Evolutionary conservation across 805 yeast species (phyloP).

Genomic region (Wickerhamomyces bisporus): DNA sequence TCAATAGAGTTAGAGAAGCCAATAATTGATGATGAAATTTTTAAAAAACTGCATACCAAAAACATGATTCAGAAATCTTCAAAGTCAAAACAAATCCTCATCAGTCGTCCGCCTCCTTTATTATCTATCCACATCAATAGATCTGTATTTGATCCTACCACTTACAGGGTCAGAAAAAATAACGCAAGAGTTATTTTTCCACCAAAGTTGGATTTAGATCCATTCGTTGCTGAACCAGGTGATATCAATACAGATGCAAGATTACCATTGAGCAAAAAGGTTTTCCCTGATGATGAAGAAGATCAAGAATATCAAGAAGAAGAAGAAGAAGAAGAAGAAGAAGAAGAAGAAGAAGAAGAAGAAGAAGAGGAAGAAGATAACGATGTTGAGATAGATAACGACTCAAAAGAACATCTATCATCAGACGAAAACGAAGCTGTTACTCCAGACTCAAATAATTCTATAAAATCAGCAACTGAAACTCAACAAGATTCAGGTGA

Average conservation of each 20-base stretch:
- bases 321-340: constrained; percentile 3
- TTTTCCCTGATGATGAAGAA: constrained; percentile 10
- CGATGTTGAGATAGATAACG: no score
- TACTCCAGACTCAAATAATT: neutral
- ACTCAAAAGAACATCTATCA: no score
- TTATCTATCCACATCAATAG: constrained; percentile 86
- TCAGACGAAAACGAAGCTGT: neutral
- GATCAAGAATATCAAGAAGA: constrained; percentile 7
- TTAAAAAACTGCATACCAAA: constrained; percentile 66
- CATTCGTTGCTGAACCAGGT: constrained; percentile 62
- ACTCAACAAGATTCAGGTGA: neutral
- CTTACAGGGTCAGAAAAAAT: constrained; percentile 80
- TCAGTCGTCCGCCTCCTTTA: constrained; percentile 78
- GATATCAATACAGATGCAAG: constrained; percentile 80
- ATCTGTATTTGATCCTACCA: constrained; percentile 84
- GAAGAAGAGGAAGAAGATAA: constrained; percentile 1
- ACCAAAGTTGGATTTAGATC: constrained; percentile 55
- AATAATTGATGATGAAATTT: constrained; percentile 74
- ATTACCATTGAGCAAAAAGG: constrained; percentile 56
- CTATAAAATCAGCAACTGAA: neutral
- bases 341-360: constrained; percentile 3
- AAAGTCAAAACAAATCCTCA: constrained; percentile 77
- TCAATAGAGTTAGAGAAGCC: constrained; percentile 53
- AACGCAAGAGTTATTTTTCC: constrained; percentile 81
- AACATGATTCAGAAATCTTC: constrained; percentile 69